Conservation (phyloP, 306 rosid species). For the Cicer pinnatifidum region DNA sequence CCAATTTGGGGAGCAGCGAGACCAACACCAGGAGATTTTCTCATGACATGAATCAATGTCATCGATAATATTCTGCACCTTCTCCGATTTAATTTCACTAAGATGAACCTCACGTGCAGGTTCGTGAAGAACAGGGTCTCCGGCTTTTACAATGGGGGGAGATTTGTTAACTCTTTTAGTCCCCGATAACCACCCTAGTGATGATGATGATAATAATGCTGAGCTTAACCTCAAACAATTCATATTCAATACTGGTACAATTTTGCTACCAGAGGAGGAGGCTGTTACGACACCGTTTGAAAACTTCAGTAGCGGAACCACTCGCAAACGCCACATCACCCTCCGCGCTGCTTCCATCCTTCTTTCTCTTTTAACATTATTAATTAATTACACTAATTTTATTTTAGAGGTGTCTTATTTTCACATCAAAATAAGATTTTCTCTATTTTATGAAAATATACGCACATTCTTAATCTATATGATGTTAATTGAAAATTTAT, state of each 20-base stretch:
- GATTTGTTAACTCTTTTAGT: neutral
- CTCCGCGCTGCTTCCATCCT: constrained; percentile 1
- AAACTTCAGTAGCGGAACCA: neutral
- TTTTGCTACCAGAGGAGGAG: neutral
- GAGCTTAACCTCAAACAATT: neutral
- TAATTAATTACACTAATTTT: too few species aligned
- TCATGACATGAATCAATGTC: constrained; percentile 71
- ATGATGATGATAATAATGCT: neutral
- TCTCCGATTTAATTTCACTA: constrained; percentile 67
- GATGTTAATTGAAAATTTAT: too few species aligned
- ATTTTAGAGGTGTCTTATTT: too few species aligned
- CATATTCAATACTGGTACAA: neutral
- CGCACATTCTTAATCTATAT: too few species aligned
- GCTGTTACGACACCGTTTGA: neutral
- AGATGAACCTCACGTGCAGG: constrained; percentile 60
- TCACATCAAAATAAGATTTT: too few species aligned
- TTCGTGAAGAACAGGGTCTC: constrained; percentile 48
- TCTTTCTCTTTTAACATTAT: too few species aligned
- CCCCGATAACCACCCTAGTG: neutral
- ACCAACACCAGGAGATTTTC: constrained; percentile 82
- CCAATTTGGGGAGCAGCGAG: constrained; percentile 98
- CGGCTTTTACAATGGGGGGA: neutral
- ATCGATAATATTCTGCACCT: constrained; percentile 75
- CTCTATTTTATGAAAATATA: too few species aligned
- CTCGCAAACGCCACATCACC: neutral